Conservation (phyloP, 192 early-diverging fungal genomes). For the Rhizoclosmatium globosum region DNA sequence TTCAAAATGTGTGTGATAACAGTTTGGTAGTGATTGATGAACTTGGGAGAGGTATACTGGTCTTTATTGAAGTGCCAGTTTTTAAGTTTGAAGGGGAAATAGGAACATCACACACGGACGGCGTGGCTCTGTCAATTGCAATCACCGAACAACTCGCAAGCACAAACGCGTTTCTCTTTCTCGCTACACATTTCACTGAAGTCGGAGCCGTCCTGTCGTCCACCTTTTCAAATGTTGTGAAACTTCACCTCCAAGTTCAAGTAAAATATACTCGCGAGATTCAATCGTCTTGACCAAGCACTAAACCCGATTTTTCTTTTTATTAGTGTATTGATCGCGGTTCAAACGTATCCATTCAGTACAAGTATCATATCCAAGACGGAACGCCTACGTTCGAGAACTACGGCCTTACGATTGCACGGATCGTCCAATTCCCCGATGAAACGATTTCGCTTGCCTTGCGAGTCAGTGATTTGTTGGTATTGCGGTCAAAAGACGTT, state of each 20-base stretch:
- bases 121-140: conserved; percentile 76
- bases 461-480: conserved; percentile 3
- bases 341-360: background rate
- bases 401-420: conserved; percentile 35
- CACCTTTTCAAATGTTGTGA: conserved; percentile 33
- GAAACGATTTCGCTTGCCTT: background rate
- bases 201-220: conserved; percentile 8
- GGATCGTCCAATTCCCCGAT: conserved; percentile 19
- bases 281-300: too few species aligned
- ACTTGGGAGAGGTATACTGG: conserved; percentile 71
- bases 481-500: background rate
- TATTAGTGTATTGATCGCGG: conserved; percentile 6
- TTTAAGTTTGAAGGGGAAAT: conserved; percentile 1
- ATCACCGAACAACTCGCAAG: conserved; percentile 74
- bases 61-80: background rate
- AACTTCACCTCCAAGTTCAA: conserved; percentile 48
- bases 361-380: conserved; percentile 36
- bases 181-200: conserved; percentile 77
- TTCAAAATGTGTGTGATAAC: conserved; percentile 72
- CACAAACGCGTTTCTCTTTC: conserved; percentile 65
- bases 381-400: conserved; percentile 7
- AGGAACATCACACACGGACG: conserved; percentile 77
- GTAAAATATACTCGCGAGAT: conserved; percentile 7
- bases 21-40: conserved; percentile 91
- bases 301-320: background rate